These are phyloP conservation scores for Aspergillus sp. DNA, from an alignment of 2,329 filamentous ascomycete genomes.

Conservation along the genomic window DNA sequence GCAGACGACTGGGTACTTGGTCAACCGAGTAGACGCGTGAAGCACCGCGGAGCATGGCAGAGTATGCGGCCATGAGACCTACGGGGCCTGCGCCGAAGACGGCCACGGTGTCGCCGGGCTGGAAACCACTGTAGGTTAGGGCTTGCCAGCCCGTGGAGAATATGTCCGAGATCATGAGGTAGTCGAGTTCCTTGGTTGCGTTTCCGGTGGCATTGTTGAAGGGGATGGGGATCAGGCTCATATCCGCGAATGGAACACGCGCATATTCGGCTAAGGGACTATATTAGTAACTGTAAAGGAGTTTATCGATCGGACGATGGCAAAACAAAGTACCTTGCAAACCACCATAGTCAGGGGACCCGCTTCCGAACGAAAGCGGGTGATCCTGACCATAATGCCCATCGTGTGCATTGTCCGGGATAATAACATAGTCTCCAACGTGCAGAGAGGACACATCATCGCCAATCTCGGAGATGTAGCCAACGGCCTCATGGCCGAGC, in stretches of 20 bases:
- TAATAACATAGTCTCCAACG: too few relatives aligned
- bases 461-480: too few relatives aligned
- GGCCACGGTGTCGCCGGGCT: slow-evolving; percentile 61
- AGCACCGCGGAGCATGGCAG: slow-evolving; percentile 60
- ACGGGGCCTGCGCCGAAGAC: slow-evolving; percentile 66
- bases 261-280: slow-evolving; percentile 9
- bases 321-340: too few relatives aligned
- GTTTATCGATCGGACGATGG: too few relatives aligned
- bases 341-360: too few relatives aligned
- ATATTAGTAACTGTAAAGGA: too few relatives aligned
- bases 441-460: too few relatives aligned
- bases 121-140: slow-evolving; percentile 53
- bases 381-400: too few relatives aligned
- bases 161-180: slow-evolving; percentile 12
- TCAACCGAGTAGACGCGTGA: slow-evolving; percentile 64
- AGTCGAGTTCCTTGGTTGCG: slow-evolving; percentile 13
- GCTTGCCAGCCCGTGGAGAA: slow-evolving; percentile 31
- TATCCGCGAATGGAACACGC: slow-evolving; percentile 20
- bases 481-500: too few relatives aligned
- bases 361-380: too few relatives aligned
- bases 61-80: slow-evolving; percentile 66
- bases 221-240: slow-evolving; percentile 15
- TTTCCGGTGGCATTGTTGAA: too few relatives aligned
- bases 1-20: slow-evolving; percentile 59
- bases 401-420: too few relatives aligned